Evolutionary conservation across 106 monocot genomes (phyloP), one percentile per base, ranked within the genome.

Genomic region (Cymbidium sinense): DNA sequence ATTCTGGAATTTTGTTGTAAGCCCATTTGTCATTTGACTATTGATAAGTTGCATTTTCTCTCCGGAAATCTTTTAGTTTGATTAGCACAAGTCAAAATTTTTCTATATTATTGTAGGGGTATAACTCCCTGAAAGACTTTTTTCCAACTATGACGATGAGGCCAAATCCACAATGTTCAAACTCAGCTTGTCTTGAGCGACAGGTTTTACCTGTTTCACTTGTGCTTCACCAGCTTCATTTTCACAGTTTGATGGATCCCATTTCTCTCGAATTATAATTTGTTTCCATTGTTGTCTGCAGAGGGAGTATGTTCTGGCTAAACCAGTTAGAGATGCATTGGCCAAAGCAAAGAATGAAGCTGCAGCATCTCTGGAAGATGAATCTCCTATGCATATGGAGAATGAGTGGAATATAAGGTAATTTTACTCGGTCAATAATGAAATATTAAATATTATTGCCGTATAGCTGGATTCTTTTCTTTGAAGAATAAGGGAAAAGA

Each of bases 371-470:
- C 71, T 75, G 7, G 21, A 34, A 64, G 52, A 20, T 37, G 94
- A 88, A 77, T 15, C 50, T 70, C 96, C 96, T 8, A 30, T 98
- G 82, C 96, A 98, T 79, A 21, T 83, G 34, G 92, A 98, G 43
- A 98, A 98, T 80, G 96, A 98, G 58, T 98, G 96, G 96, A 87
- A 98, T 51, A 98, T 98, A 64, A 94, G 96, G 96, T 90, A 88
- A 33, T 0, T 34, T 74, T 17, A 67, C 74, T 34, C 20, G 7
- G 36, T 23, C 50, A 8, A 27, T 33, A 35, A 64, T 51, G 10
- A 41, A 64, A 50, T n/a, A 55, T 10, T 6, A 34, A 33, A 23
- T 79, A 23, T 54, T 54, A 4, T 25, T 33, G 39, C 11, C 37
- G 9, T 29, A 71, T 71, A 71, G 36, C 33, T 7, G 35, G 1